Percentiles rank a stretch among this genome's conserved stretches.
phyloP scores from a whole-genome alignment of 1,284 basidiomycete species.

The Takashimella tepidaria region DNA sequence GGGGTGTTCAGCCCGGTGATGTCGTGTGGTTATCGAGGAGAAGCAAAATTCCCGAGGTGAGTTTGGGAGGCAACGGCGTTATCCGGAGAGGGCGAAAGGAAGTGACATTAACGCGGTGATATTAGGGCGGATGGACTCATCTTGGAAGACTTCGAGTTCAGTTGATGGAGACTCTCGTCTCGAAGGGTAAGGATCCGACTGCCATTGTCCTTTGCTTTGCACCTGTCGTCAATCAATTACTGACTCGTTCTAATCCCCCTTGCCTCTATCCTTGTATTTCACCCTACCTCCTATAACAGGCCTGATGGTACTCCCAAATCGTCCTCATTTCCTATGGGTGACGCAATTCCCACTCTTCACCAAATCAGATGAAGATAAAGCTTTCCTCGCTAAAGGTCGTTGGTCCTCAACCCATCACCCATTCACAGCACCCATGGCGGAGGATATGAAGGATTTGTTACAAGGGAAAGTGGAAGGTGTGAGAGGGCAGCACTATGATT shows the following conservation, averaged over 20 bases:
- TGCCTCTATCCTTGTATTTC: slow-evolving; percentile 5
- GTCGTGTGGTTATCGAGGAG: slow-evolving; percentile 54
- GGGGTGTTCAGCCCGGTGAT: slow-evolving; percentile 48
- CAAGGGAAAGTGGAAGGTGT: slow-evolving; percentile 63
- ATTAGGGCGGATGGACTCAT: slow-evolving; percentile 76
- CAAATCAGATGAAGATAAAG: slow-evolving; percentile 79
- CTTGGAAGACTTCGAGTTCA: slow-evolving; percentile 68
- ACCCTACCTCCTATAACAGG: slow-evolving; percentile 48
- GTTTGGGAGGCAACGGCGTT: too few species aligned
- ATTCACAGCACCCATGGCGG: slow-evolving; percentile 90
- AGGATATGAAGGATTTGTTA: slow-evolving; percentile 72
- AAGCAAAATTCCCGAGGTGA: slow-evolving; percentile 51
- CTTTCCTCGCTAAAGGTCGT: slow-evolving; percentile 71
- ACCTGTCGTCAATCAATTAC: not conserved
- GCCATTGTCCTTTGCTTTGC: too few species aligned
- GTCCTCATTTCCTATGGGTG: slow-evolving; percentile 86
- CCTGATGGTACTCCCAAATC: slow-evolving; percentile 53
- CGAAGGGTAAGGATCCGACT: slow-evolving; percentile 58
- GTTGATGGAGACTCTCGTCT: slow-evolving; percentile 60
- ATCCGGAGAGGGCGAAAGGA: too few species aligned
- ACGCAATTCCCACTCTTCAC: slow-evolving; percentile 96
- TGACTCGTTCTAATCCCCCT: not conserved
- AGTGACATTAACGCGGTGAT: too few species aligned
- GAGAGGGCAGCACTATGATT: slow-evolving; percentile 92
- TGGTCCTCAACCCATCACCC: slow-evolving; percentile 92